Percentiles rank a stretch among this genome's conserved stretches.
These are phyloP conservation scores for Wickerhamiella slavikovae DNA, from an alignment of 805 yeast genomes.

Conservation along the genomic window DNA sequence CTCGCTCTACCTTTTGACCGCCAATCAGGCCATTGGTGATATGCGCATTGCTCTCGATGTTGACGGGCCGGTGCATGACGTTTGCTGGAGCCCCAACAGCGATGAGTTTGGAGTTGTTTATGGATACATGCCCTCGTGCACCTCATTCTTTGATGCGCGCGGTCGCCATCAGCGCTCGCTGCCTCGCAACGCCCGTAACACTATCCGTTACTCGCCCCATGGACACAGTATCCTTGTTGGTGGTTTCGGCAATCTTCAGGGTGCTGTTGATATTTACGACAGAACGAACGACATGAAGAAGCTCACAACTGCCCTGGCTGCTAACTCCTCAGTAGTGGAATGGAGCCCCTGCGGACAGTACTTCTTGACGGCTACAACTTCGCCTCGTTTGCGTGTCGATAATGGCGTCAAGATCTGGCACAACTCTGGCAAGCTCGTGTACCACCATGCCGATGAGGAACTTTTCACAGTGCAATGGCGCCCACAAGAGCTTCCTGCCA, in stretches of 20 bases:
- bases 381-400: conserved; percentile 93
- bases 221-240: conserved; percentile 82
- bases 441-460: conserved; percentile 61
- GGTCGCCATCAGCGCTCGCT: conserved; percentile 71
- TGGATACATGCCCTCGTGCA: conserved; percentile 94
- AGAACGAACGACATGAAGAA: conserved; percentile 68
- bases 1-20: conserved; percentile 71
- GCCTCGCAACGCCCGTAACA: conserved; percentile 76
- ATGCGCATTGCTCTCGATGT: conserved; percentile 70
- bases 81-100: conserved; percentile 91
- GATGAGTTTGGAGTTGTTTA: conserved; percentile 94
- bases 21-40: conserved; percentile 71
- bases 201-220: conserved; percentile 82
- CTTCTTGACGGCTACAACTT: conserved; percentile 85
- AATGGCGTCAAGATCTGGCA: conserved; percentile 92
- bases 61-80: conserved; percentile 95
- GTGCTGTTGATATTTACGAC: conserved; percentile 86
- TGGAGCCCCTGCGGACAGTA: conserved; percentile 97
- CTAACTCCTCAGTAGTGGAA: conserved; percentile 89
- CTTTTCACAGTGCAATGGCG: conserved; percentile 72
- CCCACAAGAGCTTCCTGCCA: conserved; percentile 38
- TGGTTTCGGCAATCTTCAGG: conserved; percentile 96
- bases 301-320: conserved; percentile 66
- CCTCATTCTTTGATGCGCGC: conserved; percentile 84
- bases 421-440: conserved; percentile 63